Conservation (phyloP, 2,329 filamentous ascomycete species). For the Monilinia polystroma region DNA sequence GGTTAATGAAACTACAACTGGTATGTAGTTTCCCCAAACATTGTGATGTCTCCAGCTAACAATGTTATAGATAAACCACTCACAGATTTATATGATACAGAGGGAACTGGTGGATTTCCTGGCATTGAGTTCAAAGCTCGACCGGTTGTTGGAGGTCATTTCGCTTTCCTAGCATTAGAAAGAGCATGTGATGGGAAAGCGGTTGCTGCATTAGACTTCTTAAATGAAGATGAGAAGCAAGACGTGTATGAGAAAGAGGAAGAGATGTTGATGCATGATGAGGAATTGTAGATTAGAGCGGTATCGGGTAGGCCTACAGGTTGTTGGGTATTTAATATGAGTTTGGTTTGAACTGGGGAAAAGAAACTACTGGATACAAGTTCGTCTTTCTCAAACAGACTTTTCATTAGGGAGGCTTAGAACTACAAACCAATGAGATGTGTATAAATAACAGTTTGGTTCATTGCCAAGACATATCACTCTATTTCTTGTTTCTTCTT, state of each 20-base stretch:
- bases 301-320: background rate
- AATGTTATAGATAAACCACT: constrained; percentile 61
- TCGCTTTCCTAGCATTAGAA: constrained; percentile 79
- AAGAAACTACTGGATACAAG: background rate
- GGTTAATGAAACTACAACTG: constrained; percentile 78
- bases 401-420: background rate
- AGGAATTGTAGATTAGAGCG: constrained; percentile 30
- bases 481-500: background rate
- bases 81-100: constrained; percentile 80
- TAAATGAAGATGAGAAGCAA: constrained; percentile 43
- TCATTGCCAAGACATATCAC: background rate
- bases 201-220: constrained; percentile 54
- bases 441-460: background rate
- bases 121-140: constrained; percentile 75
- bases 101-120: constrained; percentile 72
- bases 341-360: background rate
- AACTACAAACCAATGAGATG: background rate
- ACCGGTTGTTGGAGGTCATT: constrained; percentile 82
- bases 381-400: background rate
- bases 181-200: constrained; percentile 73
- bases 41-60: constrained; percentile 23
- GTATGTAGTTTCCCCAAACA: constrained; percentile 42
- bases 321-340: background rate
- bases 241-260: constrained; percentile 2
- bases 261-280: constrained; percentile 25